These are phyloP conservation scores for Neonectria hederae DNA, from an alignment of 2,329 filamentous ascomycete species.

Conservation along the genomic window DNA sequence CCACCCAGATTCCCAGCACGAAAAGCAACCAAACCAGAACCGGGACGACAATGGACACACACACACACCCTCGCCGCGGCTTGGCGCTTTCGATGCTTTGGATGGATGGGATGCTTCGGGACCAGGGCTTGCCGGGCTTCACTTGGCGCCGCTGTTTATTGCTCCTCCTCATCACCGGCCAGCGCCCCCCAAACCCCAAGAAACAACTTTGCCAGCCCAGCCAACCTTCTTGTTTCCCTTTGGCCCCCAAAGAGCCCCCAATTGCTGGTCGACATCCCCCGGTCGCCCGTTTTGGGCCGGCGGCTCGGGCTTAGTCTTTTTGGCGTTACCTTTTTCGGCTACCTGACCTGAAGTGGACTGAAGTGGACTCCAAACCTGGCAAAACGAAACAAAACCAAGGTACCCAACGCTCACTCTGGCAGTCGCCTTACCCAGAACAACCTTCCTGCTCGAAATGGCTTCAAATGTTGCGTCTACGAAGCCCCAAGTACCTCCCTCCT, in stretches of 20 bases:
- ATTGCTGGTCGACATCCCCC: background rate
- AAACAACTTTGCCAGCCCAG: background rate
- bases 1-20: background rate
- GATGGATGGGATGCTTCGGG: constrained; percentile 1
- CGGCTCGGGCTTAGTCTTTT: constrained; percentile 12
- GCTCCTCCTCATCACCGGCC: constrained; percentile 6
- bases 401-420: background rate
- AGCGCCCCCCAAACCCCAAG: constrained; percentile 5
- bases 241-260: background rate
- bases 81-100: constrained; percentile 7
- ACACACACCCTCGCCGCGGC: background rate
- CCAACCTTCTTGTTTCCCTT: background rate
- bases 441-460: background rate
- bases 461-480: background rate
- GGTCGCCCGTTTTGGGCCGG: constrained; percentile 7
- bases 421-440: background rate
- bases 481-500: background rate
- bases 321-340: constrained; percentile 21
- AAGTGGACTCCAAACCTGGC: constrained; percentile 2
- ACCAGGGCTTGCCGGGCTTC: constrained; percentile 12
- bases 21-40: background rate
- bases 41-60: background rate
- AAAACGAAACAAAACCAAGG: constrained; percentile 17
- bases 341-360: constrained; percentile 18
- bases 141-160: constrained; percentile 23